Base-by-base conservation (phyloP, 140 eudicot genomes). In the Cichorium intybus region DNA sequence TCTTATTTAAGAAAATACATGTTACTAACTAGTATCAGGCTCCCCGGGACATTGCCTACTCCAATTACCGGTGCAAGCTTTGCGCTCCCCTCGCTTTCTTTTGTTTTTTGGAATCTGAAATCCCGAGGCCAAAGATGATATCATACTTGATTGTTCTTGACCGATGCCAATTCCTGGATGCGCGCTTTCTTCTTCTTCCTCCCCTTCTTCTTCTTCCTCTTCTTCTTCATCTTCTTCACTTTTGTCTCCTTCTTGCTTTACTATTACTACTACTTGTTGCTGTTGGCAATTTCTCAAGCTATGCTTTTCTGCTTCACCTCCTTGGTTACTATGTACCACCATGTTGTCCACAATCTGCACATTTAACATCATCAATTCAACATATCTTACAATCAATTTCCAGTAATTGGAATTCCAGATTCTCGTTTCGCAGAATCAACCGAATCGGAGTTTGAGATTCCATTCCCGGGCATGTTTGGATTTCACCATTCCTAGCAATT, bases 11-110 rank as follows among this genome's bases (percentile, higher is more conserved):
- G 6, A 35, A 14, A 15, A 43, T 43, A 14, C 12, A 43, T 1
- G 49, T 15, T 43, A 43, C 49, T 0, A 43, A 67, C 75, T 76
- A 57, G 66, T 77, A 55, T 82, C 86, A 12, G 87, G 82, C 69
- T 83, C 97, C 62, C 79, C 80, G 4, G 88, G 81, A 35, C 57
- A 20, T 59, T 80, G 87, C 10, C 79, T 72, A 64, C 83, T 92
- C 98, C 98, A 92, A 49, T 84, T 82, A 61, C 79, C 77, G 4
- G 90, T 48, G 20, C 95, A 84, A 29, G 95, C 85, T 81, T 92
- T 92, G 9, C 98, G 92, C 79, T 92, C 98, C 12, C 96, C 92
- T 54, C 98, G 84, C 60, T 92, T 92, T 68, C 98, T 72, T 71
- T 88, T 92, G 54, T 77, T 85, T 54, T 66, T 85, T 45, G 98